Evolutionary conservation across 2,329 filamentous ascomycete species (phyloP).

Genomic region (Elsinoe batatas): DNA sequence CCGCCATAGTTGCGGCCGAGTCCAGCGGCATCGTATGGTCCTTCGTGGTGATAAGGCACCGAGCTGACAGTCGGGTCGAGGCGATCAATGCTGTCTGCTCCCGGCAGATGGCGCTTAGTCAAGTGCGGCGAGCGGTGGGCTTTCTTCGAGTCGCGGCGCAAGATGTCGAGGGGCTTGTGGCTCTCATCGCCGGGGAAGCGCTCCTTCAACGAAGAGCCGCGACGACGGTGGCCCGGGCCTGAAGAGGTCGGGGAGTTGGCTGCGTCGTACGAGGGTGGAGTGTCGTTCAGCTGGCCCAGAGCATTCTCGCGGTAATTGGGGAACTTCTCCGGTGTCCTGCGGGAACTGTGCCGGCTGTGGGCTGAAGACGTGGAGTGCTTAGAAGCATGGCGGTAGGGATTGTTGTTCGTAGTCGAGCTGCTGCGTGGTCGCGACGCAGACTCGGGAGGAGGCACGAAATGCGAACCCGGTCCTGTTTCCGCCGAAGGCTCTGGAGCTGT

Average conservation of each 20-base stretch:
- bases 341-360: slow-evolving; percentile 28
- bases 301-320: slow-evolving; percentile 38
- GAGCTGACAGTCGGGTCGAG: slow-evolving; percentile 59
- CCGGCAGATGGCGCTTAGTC: slow-evolving; percentile 54
- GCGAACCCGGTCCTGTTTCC: slow-evolving; percentile 54
- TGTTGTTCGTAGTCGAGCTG: slow-evolving; percentile 31
- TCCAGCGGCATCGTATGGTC: slow-evolving; percentile 78
- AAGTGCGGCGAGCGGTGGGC: slow-evolving; percentile 60
- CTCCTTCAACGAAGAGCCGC: slow-evolving; percentile 46
- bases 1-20: slow-evolving; percentile 53
- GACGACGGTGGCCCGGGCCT: slow-evolving; percentile 23
- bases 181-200: slow-evolving; percentile 56
- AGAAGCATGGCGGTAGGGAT: slow-evolving; percentile 32
- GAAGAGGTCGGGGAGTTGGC: slow-evolving; percentile 14
- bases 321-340: slow-evolving; percentile 43
- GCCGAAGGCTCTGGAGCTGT: slow-evolving; percentile 57
- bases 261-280: slow-evolving; percentile 22
- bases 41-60: slow-evolving; percentile 73
- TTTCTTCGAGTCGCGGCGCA: slow-evolving; percentile 52
- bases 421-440: slow-evolving; percentile 19
- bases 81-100: slow-evolving; percentile 68
- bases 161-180: slow-evolving; percentile 56
- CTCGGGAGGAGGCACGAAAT: slow-evolving; percentile 32
- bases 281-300: slow-evolving; percentile 25
- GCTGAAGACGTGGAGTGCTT: slow-evolving; percentile 7